Percentiles rank a stretch among this genome's conserved stretches.
Conservation (phyloP, 2,329 filamentous ascomycete genomes). For the Colletotrichum paranaense region DNA sequence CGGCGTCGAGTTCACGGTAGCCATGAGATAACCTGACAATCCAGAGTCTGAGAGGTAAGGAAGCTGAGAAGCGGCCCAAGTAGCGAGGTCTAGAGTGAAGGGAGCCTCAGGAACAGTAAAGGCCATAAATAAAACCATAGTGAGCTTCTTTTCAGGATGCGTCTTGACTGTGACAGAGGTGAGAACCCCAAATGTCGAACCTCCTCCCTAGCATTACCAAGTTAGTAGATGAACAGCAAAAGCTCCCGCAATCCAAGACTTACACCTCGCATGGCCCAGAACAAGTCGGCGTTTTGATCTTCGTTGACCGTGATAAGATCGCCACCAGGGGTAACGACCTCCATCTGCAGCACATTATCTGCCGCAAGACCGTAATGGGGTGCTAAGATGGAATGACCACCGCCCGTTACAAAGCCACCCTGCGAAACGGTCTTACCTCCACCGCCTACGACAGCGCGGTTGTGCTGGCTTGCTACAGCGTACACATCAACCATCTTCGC, state of each 20-base stretch:
- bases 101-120: slow-evolving; percentile 45
- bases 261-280: slow-evolving; percentile 72
- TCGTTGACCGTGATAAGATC: slow-evolving; percentile 62
- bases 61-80: slow-evolving; percentile 57
- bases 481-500: slow-evolving; percentile 63
- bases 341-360: slow-evolving; percentile 70
- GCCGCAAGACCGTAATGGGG: slow-evolving; percentile 68
- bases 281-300: slow-evolving; percentile 66
- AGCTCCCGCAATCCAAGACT: slow-evolving; percentile 38
- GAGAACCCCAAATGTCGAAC: slow-evolving; percentile 70
- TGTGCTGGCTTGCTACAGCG: slow-evolving; percentile 52
- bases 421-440: slow-evolving; percentile 66
- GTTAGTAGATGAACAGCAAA: background rate
- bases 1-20: slow-evolving; percentile 36
- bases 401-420: slow-evolving; percentile 71
- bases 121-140: slow-evolving; percentile 14
- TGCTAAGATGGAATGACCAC: slow-evolving; percentile 67
- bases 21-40: slow-evolving; percentile 59
- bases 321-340: slow-evolving; percentile 65
- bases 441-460: slow-evolving; percentile 65
- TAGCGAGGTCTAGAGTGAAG: slow-evolving; percentile 58
- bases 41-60: slow-evolving; percentile 62
- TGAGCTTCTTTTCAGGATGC: slow-evolving; percentile 51
- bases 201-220: slow-evolving; percentile 57
- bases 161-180: slow-evolving; percentile 67